Base-by-base conservation (phyloP, 2,329 filamentous ascomycete genomes). In the Alternaria rosae region DNA sequence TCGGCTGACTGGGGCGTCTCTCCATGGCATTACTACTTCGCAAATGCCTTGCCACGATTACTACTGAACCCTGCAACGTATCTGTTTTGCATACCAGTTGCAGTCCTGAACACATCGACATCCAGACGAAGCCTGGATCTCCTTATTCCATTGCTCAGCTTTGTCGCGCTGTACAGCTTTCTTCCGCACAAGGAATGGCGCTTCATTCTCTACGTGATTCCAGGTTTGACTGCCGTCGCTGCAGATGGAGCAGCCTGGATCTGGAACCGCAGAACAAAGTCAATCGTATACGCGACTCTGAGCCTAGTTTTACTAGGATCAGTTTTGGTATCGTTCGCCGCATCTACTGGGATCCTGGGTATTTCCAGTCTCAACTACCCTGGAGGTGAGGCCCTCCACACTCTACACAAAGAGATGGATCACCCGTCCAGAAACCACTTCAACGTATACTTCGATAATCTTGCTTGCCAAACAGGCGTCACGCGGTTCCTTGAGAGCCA, bases 161-260 rank as follows among this genome's bases (percentile, higher is more conserved):
- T 94, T 78, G 84, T 96, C 20, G 85, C 85, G 5, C 79, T 96
- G 44, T 98, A 97, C 83, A 97, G 93, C 66, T 71, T 93, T 53
- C 91, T 97, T 64, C 94, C 94, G 0, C 95, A 99, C 82, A 99
- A 99, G 78, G 95, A 99, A 81, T 91, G 93, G 77, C 91, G 95
- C 17, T 99, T 99, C 83, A 90, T 99, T 70, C 89, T 98, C 72
- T 98, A 98, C 80, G 85, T 88, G 54, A 85, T 97, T 23, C 95
- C 95, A 0, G 85, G 90, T 0, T 82, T 98, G 28, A 97, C 94
- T 0, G 91, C 90, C 11, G 87, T 90, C 3, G 90, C 93, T 0
- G 89, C 92, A 4, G 84, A 92, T 5, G 90, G 89, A 20, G 92
- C 93, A 13, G 86, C 88, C 85, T 80, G 77, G 75, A 77, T 81